Evolutionary conservation across 2,329 filamentous ascomycete species (phyloP).

Genomic region (Pseudocercospora fuligena): DNA sequence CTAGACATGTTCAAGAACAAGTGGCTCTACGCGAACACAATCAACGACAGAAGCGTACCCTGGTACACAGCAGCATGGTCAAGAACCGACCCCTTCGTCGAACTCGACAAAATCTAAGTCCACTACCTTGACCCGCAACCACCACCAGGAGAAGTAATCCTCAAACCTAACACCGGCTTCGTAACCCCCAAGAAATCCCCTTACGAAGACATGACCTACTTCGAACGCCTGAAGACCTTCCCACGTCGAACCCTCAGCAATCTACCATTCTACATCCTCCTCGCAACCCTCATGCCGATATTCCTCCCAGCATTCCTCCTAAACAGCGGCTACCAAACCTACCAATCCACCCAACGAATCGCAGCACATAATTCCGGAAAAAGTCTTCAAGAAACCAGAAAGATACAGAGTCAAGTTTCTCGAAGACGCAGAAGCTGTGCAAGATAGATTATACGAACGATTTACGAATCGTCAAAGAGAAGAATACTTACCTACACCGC

Average conservation of each 20-base stretch:
- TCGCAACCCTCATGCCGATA: conserved; percentile 75
- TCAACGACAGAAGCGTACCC: conserved; percentile 81
- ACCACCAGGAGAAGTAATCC: conserved; percentile 71
- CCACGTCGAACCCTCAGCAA: conserved; percentile 52
- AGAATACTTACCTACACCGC: conserved; percentile 67
- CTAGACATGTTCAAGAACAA: conserved; percentile 76
- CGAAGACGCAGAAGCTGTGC: conserved; percentile 73
- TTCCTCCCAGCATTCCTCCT: conserved; percentile 72
- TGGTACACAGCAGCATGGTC: conserved; percentile 84
- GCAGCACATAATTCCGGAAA: conserved; percentile 68
- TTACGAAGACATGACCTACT: conserved; percentile 25
- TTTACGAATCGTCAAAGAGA: conserved; percentile 69
- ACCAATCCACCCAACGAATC: conserved; percentile 75
- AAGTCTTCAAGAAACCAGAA: conserved; percentile 65
- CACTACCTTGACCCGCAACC: conserved; percentile 74
- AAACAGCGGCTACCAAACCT: conserved; percentile 77
- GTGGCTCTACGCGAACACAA: conserved; percentile 81
- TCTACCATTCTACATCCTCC: conserved; percentile 66
- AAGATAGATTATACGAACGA: conserved; percentile 78
- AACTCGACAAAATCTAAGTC: conserved; percentile 69
- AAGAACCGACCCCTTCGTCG: conserved; percentile 75
- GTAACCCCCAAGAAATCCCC: conserved; percentile 51
- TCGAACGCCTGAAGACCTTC: conserved; percentile 28
- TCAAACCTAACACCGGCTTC: conserved; percentile 68
- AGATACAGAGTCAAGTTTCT: conserved; percentile 73